Base-by-base conservation (phyloP, 495 filamentous ascomycete genomes). In the Thermothielavioides terrestris region DNA sequence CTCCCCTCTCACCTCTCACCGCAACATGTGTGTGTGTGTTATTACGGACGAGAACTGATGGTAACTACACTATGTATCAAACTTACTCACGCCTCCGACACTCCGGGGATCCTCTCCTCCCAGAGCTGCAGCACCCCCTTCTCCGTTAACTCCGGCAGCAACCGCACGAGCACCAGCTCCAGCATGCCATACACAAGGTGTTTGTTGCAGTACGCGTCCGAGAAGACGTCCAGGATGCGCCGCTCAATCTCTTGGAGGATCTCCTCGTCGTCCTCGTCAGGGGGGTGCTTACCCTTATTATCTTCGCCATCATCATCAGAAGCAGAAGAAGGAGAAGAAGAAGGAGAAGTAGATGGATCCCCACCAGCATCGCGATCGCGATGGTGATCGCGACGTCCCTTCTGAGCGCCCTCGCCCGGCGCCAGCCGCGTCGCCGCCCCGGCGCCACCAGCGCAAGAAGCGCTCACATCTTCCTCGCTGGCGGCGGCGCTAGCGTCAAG, bases 121-220 rank as follows among this genome's bases (percentile, higher is more conserved):
- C 87, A 78, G 39, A 95, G 64, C 60, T 88, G 84, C 47, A 68
- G 66, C 9, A 88, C 77, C 31, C 82, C 81, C 58, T 77, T 81
- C 55, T 89, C 86, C 26, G 78, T 77, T 56, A 97, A 57, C 73
- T 98, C 92, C 23, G 92, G 92, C 43, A 95, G 73, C 27, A 96
- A 66, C 56, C 83, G 77, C 30, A 85, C 80, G 12, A 98, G 69
- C 0, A 94, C 50, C 45, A 87, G 68, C 65, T 97, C 92, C 32
- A 95, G 57, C 32, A 89, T 72, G 20, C 76, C 70, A 55, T 91
- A 94, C 36, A 90, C 64, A 9, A 98, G 67, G 64, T 97, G 89
- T 66, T 86, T 91, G 69, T 96, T 97, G 63, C 86, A 80, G 67
- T 94, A 96, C 10, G 75, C 76, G 64, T 94, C 87, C 2, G 75